phyloP scores from a whole-genome alignment of 352 stramenopile species.

The Thraustotheca clavata region DNA sequence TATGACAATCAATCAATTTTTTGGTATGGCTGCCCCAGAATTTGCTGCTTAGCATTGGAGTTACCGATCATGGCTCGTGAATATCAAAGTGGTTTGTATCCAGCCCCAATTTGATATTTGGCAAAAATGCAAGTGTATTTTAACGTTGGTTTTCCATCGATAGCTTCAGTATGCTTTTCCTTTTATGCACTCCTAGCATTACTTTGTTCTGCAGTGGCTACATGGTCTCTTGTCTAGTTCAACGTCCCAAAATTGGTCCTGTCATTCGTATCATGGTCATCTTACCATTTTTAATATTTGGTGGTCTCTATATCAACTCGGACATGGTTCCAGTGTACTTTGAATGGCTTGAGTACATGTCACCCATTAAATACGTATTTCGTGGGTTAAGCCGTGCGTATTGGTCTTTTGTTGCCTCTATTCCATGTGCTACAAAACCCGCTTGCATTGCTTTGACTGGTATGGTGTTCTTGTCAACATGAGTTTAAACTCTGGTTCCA shows the following conservation, averaged over 20 bases:
- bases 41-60: conserved; percentile 35
- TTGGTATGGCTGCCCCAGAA: conserved; percentile 27
- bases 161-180: conserved; percentile 24
- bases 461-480: not conserved
- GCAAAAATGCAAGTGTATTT: conserved; percentile 37
- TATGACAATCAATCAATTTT: conserved; percentile 37
- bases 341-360: conserved; percentile 31
- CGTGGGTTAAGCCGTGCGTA: conserved; percentile 29
- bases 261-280: conserved; percentile 30
- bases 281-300: conserved; percentile 31
- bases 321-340: conserved; percentile 29
- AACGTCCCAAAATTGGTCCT: conserved; percentile 27
- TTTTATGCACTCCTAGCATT: conserved; percentile 28
- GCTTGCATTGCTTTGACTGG: not conserved
- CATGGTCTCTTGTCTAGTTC: conserved; percentile 29
- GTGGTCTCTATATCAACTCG: conserved; percentile 32
- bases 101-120: conserved; percentile 34
- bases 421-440: not conserved
- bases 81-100: conserved; percentile 31
- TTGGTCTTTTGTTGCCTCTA: conserved; percentile 25
- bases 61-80: conserved; percentile 37
- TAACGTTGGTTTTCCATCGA: conserved; percentile 30
- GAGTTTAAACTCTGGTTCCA: not conserved
- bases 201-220: conserved; percentile 26
- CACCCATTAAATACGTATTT: conserved; percentile 33